Base-by-base conservation (phyloP, 108 stramenopile species). In the Skeletonema menzelii region DNA sequence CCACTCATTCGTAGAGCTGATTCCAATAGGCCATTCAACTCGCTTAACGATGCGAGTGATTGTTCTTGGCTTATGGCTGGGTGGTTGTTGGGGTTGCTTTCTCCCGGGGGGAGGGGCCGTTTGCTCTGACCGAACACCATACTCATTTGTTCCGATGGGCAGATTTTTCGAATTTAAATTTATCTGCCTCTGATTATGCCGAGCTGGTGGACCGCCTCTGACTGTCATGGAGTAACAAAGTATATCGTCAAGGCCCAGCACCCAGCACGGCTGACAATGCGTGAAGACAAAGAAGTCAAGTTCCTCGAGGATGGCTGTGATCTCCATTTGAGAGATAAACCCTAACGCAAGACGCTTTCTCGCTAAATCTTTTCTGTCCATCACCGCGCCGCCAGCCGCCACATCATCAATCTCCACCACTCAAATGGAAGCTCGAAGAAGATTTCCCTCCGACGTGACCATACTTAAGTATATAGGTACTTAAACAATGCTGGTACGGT, bases 1-100 rank as follows among this genome's bases (percentile, higher is more conserved):
- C 66, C 65, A 15, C 77, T 70, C 69, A 78, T 78, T 22, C 77
- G 64, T 27, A 78, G 55, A 7, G 77, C 77, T 34, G 77, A 70
- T 35, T 78, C 77, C 30, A 78, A 59, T 22, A 78, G 40, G 12
- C 70, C 57, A 66, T 78, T 78, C 26, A 78, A 38, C 37, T 78
- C 77, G 28, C 65, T 70, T 8, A 78, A 55, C 20, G 70, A 70
- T 24, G 20, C 49, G 8, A 53, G 20, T n/a, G 49, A 53, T 53
- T 53, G 22, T 53, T 53, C 22, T 53, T 53, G 49, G 4, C 40
- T 42, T 3, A 42, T 42, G 15, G 5, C 4, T 37, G 35, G 35
- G 15, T 15, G 4, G 40, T n/a, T 42, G 49, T 53, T 22, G 1
- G 49, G 22, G 49, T 22, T n/a, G 49, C 49, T 22, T 53, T 53